Base-by-base conservation (phyloP, 2,329 filamentous ascomycete species). In the Ascochyta koolunga region DNA sequence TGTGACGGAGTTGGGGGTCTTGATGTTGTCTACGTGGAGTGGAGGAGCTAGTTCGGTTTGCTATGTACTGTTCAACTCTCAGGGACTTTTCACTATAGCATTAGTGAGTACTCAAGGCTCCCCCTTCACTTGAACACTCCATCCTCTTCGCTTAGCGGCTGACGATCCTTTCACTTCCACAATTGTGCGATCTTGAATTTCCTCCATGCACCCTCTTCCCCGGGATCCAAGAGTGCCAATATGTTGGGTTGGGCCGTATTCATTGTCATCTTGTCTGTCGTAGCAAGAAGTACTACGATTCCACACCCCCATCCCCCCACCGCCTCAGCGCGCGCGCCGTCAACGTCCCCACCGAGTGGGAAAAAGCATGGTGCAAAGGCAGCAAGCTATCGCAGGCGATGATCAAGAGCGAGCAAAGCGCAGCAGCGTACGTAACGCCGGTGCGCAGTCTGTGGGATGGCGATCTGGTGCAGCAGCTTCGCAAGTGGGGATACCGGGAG, bases 401-500 rank as follows among this genome's bases (percentile, higher is more conserved):
- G 45, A 36, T 48, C 13, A 36, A 11, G 25, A 36, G 38, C 19
- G 46, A 39, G 2, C 24, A 32, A 4, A 4, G 9, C 29, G 54
- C 54, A 16, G 48, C 43, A 13, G 43, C 33, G 7, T 52, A 54
- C 19, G 16, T 60, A 19, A 45, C 40, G 5, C 59, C 59, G 15
- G 44, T 60, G 2, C 47, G 53, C 32, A 58, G 56, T 19, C 36
- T 38, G 11, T 61, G 56, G 56, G 44, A 39, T 8, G 50, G 50
- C 10, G 45, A 50, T 6, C 40, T 62, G 9, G 21, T 33, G 4
- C 27, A 44, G n/a, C 37, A 50, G 10, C 44, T 62, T 21, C 41
- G 35, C 2, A 54, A 36, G 2, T 62, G 59, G 59, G 59, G 51
- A 2, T 60, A 58, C n/a, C 49, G 47, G 6, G 52, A 60, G 35